Evolutionary conservation across 1,139 yeast species (phyloP).

Genomic region (Pichia sp.): DNA sequence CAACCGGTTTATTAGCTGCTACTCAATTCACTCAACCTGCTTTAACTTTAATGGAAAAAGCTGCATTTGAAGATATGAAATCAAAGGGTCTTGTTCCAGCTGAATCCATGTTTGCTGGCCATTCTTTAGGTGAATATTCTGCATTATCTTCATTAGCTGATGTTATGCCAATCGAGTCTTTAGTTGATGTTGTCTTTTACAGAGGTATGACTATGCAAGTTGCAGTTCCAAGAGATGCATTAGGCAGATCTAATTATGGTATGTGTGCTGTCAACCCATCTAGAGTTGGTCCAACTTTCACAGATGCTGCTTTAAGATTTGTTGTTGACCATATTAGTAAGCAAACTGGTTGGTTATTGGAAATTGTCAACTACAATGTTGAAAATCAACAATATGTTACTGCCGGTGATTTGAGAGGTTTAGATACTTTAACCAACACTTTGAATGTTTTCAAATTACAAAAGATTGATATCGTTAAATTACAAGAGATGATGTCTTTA

Average conservation of each 20-base stretch:
- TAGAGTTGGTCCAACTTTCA: conserved; percentile 81
- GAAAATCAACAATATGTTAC: conserved; percentile 98
- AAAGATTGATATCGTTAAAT: conserved; percentile 87
- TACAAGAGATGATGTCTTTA: conserved; percentile 72
- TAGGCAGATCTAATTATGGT: conserved; percentile 97
- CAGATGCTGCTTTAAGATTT: conserved; percentile 88
- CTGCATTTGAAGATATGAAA: conserved; percentile 95
- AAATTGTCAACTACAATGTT: conserved; percentile 96
- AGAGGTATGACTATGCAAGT: conserved; percentile 99
- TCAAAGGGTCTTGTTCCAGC: conserved; percentile 93
- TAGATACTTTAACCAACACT: conserved; percentile 89
- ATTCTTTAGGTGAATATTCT: conserved; percentile 97
- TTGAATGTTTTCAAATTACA: conserved; percentile 87
- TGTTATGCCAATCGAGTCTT: conserved; percentile 96
- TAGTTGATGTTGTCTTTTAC: conserved; percentile 97
- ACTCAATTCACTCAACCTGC: conserved; percentile 99
- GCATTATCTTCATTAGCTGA: conserved; percentile 96
- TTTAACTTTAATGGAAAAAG: conserved; percentile 97
- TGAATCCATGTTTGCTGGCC: conserved; percentile 96
- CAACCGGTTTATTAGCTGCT: conserved; percentile 93
- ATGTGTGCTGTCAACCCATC: conserved; percentile 99
- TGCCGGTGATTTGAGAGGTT: conserved; percentile 95
- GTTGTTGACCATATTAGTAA: conserved; percentile 84
- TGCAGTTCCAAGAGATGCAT: conserved; percentile 94
- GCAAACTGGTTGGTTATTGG: conserved; percentile 89